A percentile compares a stretch with the other conserved stretches of the same genome.
Evolutionary conservation across 768 basidiomycete species (phyloP).

Genomic region (Suillus placidus): DNA sequence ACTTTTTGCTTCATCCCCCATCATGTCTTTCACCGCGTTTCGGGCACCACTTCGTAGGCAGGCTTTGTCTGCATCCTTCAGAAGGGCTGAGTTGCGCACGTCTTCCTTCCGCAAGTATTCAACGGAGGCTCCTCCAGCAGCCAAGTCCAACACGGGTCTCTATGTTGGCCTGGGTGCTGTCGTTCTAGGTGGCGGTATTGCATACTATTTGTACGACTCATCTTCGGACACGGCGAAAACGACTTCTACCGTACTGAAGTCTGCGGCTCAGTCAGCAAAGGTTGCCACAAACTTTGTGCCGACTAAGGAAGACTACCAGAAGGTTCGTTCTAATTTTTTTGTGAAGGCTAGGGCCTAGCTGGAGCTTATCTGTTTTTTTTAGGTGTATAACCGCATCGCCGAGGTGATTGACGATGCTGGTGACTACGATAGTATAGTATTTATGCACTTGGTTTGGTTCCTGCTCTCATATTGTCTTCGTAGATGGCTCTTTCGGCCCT

Average conservation of each 20-base stretch:
- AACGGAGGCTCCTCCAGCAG: slow-evolving; percentile 46
- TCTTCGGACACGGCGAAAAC: slow-evolving; percentile 50
- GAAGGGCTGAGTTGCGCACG: slow-evolving; percentile 37
- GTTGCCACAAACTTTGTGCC: slow-evolving; percentile 72
- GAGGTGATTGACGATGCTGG: slow-evolving; percentile 70
- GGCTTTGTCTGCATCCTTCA: slow-evolving; percentile 32
- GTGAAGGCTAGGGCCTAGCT: background rate
- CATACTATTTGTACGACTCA: slow-evolving; percentile 61
- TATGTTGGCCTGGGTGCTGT: slow-evolving; percentile 65
- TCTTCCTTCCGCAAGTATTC: slow-evolving; percentile 60
- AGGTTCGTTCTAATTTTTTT: slow-evolving; percentile 46
- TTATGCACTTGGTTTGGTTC: background rate
- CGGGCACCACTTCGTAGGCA: slow-evolving; percentile 54
- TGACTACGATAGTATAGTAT: slow-evolving; percentile 76
- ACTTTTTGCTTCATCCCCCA: slow-evolving; percentile 15
- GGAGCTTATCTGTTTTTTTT: background rate
- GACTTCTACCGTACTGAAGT: slow-evolving; percentile 58
- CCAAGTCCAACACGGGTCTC: slow-evolving; percentile 60
- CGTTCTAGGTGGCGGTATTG: slow-evolving; percentile 58
- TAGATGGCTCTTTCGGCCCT: slow-evolving; percentile 89
- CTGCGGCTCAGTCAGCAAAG: slow-evolving; percentile 63
- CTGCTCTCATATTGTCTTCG: slow-evolving; percentile 5
- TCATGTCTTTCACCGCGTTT: slow-evolving; percentile 61
- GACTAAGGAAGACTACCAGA: slow-evolving; percentile 85
- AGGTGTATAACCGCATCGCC: slow-evolving; percentile 93